phyloP scores from a whole-genome alignment of 345 rosid species.

The Lenwebbia sp. region DNA sequence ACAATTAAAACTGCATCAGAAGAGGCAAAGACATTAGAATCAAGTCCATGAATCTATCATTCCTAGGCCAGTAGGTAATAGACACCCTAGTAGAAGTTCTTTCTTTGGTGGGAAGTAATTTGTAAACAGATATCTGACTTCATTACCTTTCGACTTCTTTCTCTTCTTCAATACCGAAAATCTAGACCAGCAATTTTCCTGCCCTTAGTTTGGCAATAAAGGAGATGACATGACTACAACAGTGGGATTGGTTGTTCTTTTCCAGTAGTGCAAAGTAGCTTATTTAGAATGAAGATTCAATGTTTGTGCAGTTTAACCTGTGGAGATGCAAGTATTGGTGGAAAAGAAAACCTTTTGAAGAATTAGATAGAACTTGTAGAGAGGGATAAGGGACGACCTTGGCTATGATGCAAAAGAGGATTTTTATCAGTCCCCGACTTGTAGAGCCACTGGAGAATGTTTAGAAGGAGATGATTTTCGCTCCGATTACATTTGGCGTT shows the following conservation, averaged over 20 bases:
- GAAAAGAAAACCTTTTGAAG: background rate
- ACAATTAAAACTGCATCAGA: constrained; percentile 47
- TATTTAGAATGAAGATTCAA: background rate
- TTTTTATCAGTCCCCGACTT: background rate
- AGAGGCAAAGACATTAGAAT: background rate
- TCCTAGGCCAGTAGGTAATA: background rate
- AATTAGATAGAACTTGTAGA: background rate
- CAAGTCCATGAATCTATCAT: background rate
- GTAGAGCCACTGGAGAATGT: background rate
- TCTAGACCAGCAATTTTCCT: background rate
- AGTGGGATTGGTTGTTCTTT: background rate
- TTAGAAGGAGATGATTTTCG: background rate
- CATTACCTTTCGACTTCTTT: background rate
- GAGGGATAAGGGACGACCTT: background rate
- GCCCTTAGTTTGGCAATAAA: background rate
- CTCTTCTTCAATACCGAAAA: background rate
- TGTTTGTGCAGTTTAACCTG: background rate
- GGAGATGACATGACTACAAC: background rate
- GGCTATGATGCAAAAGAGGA: background rate
- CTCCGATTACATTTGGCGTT: background rate
- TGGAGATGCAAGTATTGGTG: background rate
- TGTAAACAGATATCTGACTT: background rate
- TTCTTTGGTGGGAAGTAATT: background rate
- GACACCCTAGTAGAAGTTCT: background rate
- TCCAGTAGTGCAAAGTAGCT: background rate